These are phyloP conservation scores for Ensete glaucum DNA, from an alignment of 176 grass and related monocot genomes.

Conservation along the genomic window DNA sequence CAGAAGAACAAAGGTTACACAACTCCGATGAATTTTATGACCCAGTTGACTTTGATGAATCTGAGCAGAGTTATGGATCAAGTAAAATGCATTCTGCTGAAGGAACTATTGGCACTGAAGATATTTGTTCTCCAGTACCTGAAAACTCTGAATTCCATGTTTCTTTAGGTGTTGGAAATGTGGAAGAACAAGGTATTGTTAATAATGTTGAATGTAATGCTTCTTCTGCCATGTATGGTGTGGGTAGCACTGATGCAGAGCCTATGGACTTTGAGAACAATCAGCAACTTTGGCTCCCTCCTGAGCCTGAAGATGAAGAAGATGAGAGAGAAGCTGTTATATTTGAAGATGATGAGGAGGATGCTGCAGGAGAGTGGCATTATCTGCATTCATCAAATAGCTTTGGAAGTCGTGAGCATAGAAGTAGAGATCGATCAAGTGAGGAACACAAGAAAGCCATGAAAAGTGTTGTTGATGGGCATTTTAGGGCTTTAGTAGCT, in stretches of 20 bases:
- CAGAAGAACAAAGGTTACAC: constrained; percentile 31
- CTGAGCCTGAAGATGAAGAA: constrained; percentile 88
- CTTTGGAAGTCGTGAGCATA: constrained; percentile 63
- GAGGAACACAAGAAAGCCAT: constrained; percentile 97
- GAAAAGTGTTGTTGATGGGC: constrained; percentile 82
- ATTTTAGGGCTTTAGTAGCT: constrained; percentile 85
- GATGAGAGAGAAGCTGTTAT: constrained; percentile 55
- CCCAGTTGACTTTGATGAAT: constrained; percentile 42
- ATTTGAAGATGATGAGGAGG: constrained; percentile 74
- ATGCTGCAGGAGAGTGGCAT: constrained; percentile 72
- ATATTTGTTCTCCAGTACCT: constrained; percentile 33
- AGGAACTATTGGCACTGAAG: constrained; percentile 33
- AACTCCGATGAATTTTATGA: constrained; percentile 62
- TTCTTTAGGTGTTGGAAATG: constrained; percentile 41
- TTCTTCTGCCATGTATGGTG: constrained; percentile 71
- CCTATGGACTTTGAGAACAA: constrained; percentile 90
- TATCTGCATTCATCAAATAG: constrained; percentile 67
- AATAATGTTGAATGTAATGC: constrained; percentile 53
- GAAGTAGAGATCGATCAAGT: constrained; percentile 69
- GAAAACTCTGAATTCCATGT: constrained; percentile 26
- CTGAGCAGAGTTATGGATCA: constrained; percentile 20
- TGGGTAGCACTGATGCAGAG: constrained; percentile 62
- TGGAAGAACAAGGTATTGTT: constrained; percentile 39
- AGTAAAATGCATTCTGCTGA: constrained; percentile 32
- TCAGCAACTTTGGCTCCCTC: constrained; percentile 60